Base-by-base conservation (phyloP, 2,329 filamentous ascomycete genomes). In the Exophiala alcalophila region DNA sequence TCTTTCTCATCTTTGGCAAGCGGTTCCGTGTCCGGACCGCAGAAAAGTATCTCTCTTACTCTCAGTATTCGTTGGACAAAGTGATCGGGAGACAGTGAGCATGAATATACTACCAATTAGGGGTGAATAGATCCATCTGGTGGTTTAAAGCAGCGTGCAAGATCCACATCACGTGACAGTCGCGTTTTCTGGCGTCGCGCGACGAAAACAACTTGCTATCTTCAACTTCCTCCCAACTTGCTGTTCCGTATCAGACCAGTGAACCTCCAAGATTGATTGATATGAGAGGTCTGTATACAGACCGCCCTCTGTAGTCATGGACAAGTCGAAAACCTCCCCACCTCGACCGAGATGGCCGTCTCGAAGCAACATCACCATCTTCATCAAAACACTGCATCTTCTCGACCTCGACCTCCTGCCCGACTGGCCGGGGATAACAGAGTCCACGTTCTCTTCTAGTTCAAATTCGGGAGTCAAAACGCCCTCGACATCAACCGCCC, bases 341-440 rank as follows among this genome's bases (percentile, higher is more conserved):
- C n/a, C 15, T 18, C 38, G 15, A 18, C 11, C 12, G 4, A 44
- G 31, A 43, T 71, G 66, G 60, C 53, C 61, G 14, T 61, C 68
- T 27, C 68, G 74, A 11, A 74, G 75, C 11, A 72, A 80, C 55
- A 59, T 83, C 24, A 65, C 73, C 11, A 71, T 89, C 8, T 92
- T 96, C 61, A 70, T 95, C 38, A 88, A 83, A 24, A 95, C 94
- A 60, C 66, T 96, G 27, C 84, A 83, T 26, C 77, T 97, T 3
- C 74, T 98, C 18, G 80, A 94, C 57, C 76, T 97, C 20, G 85
- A 95, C 58, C 69, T 76, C 35, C 75, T 75, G 0, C 70, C 78
- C 1, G 88, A 94, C 65, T 96, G 90, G 86, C 91, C 91, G 0
- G 74, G 68, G 12, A 84, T 96, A 43, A 81, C 78, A 1, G 61